Percentiles rank a stretch among this genome's conserved stretches.
Evolutionary conservation across 495 filamentous ascomycete genomes (phyloP).

Genomic region (Penicillium arizonense): DNA sequence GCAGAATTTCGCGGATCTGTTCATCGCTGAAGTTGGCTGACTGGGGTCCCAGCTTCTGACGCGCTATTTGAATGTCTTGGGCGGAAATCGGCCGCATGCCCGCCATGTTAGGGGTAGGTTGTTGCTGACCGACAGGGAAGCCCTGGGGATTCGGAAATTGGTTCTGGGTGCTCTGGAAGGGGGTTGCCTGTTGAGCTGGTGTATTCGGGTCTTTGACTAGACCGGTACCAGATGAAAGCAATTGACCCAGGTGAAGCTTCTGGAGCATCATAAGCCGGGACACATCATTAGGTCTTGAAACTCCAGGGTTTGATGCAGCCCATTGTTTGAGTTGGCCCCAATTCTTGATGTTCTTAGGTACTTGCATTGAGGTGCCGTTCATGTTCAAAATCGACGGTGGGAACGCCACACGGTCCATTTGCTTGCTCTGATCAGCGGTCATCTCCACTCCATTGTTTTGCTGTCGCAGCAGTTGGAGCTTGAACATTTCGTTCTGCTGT

Average conservation of each 20-base stretch:
- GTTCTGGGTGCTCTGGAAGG: slow-evolving; percentile 26
- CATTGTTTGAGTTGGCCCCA: slow-evolving; percentile 74
- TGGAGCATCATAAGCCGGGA: slow-evolving; percentile 52
- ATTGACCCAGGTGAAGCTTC: slow-evolving; percentile 50
- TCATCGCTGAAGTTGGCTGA: slow-evolving; percentile 50
- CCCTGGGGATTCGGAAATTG: slow-evolving; percentile 40
- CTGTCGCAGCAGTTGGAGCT: slow-evolving; percentile 37
- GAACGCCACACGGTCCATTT: slow-evolving; percentile 48
- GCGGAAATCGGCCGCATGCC: slow-evolving; percentile 38
- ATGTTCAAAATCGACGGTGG: slow-evolving; percentile 39
- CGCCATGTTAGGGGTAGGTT: slow-evolving; percentile 23
- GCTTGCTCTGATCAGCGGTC: slow-evolving; percentile 40
- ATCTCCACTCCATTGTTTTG: slow-evolving; percentile 43
- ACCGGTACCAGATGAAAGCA: slow-evolving; percentile 16
- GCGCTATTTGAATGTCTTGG: slow-evolving; percentile 47
- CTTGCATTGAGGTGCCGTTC: slow-evolving; percentile 29
- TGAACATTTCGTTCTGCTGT: slow-evolving; percentile 34
- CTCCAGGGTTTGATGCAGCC: slow-evolving; percentile 48
- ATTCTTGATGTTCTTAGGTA: slow-evolving; percentile 62
- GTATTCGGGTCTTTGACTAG: slow-evolving; percentile 26
- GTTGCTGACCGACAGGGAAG: slow-evolving; percentile 28
- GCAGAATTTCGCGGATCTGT: slow-evolving; percentile 46
- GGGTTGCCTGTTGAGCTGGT: slow-evolving; percentile 19
- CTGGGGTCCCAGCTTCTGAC: slow-evolving; percentile 37
- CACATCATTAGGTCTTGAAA: slow-evolving; percentile 36